phyloP scores from a whole-genome alignment of 768 basidiomycete species.

The Exsudoporus frostii region DNA sequence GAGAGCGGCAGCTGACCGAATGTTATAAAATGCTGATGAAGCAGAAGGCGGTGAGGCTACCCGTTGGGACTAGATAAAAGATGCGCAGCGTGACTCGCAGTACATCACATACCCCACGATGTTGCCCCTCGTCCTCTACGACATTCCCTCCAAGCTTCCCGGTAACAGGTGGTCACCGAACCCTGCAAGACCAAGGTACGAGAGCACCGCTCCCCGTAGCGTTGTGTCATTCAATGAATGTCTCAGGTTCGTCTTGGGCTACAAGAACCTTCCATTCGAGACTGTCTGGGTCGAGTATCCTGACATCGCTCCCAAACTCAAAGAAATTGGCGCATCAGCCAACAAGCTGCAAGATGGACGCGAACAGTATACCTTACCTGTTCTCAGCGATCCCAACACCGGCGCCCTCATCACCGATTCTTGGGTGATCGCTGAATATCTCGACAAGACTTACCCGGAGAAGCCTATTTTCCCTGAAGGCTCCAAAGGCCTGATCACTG shows the following conservation, averaged over 20 bases:
- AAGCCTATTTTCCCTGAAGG: conserved; percentile 27
- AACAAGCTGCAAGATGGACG: conserved; percentile 18
- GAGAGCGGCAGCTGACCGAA: background rate
- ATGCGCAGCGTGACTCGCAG: background rate
- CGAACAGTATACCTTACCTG: conserved; percentile 31
- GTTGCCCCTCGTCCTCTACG: conserved; percentile 35
- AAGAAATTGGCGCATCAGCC: conserved; percentile 26
- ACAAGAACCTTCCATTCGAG: conserved; percentile 34
- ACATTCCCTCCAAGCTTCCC: conserved; percentile 32
- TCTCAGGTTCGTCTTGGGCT: conserved; percentile 29
- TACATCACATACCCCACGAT: conserved; percentile 6
- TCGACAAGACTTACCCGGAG: conserved; percentile 35
- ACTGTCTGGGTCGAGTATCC: conserved; percentile 35
- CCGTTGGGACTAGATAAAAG: conserved; percentile 6
- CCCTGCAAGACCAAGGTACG: conserved; percentile 36
- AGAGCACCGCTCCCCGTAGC: background rate
- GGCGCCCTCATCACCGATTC: conserved; percentile 30
- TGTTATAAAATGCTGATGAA: background rate
- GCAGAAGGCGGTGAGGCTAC: background rate
- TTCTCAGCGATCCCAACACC: conserved; percentile 33
- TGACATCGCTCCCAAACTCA: conserved; percentile 27
- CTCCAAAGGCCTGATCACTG: conserved; percentile 21
- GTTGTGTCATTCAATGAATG: background rate
- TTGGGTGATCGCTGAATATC: conserved; percentile 33
- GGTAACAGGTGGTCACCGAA: conserved; percentile 37